Evolutionary conservation across 2,329 filamentous ascomycete species (phyloP).

Genomic region (Diaporthe sp.): DNA sequence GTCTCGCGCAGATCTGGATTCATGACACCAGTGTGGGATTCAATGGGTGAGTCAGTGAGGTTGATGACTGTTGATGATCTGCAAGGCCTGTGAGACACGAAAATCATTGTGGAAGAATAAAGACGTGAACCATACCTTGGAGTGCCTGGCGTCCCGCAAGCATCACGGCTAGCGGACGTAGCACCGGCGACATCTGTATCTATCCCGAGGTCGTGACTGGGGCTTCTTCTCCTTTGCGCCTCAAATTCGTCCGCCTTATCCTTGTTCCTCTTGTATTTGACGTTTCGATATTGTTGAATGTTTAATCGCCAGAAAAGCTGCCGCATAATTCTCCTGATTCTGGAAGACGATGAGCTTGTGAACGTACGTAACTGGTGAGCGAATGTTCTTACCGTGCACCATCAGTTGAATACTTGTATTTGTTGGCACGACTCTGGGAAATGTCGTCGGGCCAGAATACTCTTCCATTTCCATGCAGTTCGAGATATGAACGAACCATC

Average conservation of each 20-base stretch:
- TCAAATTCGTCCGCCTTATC: too few species aligned
- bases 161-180: background rate
- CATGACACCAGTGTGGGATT: too few species aligned
- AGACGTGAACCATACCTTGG: background rate
- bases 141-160: background rate
- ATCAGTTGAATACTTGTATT: background rate
- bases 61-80: conserved; percentile 10
- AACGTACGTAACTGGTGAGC: background rate
- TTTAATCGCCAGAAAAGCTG: conserved; percentile 5
- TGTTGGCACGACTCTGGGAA: background rate
- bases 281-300: conserved; percentile 1
- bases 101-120: background rate
- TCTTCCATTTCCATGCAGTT: background rate
- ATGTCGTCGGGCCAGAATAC: background rate
- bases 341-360: background rate
- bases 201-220: background rate
- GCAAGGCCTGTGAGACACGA: background rate
- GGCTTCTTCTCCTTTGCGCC: background rate
- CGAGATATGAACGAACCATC: conserved; percentile 11
- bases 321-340: conserved; percentile 3
- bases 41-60: background rate
- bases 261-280: background rate
- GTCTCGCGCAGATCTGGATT: too few species aligned
- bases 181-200: background rate
- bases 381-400: background rate